Percentiles rank a stretch among this genome's conserved stretches.
Evolutionary conservation across 129 eudicot genomes (phyloP).

Genomic region (Deinandra increscens): DNA sequence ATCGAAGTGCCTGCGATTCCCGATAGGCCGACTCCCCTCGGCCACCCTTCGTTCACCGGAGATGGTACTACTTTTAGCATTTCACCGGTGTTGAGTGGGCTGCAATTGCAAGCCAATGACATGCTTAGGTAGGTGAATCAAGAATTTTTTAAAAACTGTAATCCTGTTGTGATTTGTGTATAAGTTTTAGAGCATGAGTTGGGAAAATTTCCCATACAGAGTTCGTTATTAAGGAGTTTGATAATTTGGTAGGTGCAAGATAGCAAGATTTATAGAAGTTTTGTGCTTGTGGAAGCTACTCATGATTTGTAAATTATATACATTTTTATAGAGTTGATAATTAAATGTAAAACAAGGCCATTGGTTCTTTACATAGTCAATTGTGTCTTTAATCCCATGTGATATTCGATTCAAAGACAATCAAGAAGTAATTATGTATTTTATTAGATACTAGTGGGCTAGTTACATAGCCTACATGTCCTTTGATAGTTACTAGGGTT

Average conservation of each 20-base stretch:
- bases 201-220: neutral
- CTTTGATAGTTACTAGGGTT: no score
- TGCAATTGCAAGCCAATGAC: conserved; percentile 47
- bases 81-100: conserved; percentile 65
- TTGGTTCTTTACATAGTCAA: no score
- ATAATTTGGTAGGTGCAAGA: conserved; percentile 7
- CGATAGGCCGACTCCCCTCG: conserved; percentile 68
- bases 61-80: conserved; percentile 52
- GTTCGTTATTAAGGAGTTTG: neutral
- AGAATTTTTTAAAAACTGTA: neutral
- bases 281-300: conserved; percentile 10
- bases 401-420: no score
- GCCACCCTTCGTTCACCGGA: conserved; percentile 53
- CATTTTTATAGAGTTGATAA: conserved; percentile 5
- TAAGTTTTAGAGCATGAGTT: neutral
- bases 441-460: no score
- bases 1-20: conserved; percentile 73
- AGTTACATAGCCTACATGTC: no score
- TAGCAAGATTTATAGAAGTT: conserved; percentile 7
- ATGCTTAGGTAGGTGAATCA: conserved; percentile 59
- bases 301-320: conserved; percentile 16
- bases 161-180: neutral
- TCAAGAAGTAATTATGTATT: no score
- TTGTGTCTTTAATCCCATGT: no score
- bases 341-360: no score